Evolutionary conservation across 148 eudicot genomes (phyloP), one percentile per base, ranked within the genome.

Genomic region (Vaccinium corymbosum): DNA sequence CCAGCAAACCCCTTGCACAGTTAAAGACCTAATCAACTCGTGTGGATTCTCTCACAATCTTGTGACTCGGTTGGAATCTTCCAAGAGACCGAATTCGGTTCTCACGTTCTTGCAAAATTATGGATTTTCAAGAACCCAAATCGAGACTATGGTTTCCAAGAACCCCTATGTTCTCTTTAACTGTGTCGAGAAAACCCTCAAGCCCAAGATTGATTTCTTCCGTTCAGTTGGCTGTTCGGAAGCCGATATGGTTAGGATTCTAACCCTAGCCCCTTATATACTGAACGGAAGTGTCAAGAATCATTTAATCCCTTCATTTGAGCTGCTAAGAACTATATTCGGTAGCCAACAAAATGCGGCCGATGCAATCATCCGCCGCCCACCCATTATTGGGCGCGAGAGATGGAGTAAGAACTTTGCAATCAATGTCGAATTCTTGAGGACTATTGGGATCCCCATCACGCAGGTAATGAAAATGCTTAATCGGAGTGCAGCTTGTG

Each of bases 101-200:
- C 22, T 73, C 51, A 38, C 38, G 25, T 7, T 38, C 15, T 73
- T 17, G 50, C 22, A 38, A 27, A 73, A 6, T 8, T 6, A 3
- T 73, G 77, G 77, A 42, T 73, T 73, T 73, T 17, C 77, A 20
- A 9, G 46, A 16, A 73, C 77, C 77, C 71, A 64, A 6, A 22
- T 64, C 32, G n/a, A 64, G 22, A 9, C 19, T 20, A 20, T 64
- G 2, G 71, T 64, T 64, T 64, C 71, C 29, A 22, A 20, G 25
- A 7, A 64, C 3, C 71, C 71, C 25, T 0, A 0, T 17, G n/a
- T 64, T 64, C 71, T 64, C 25, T n/a, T 17, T 64, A 16, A 6
- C 29, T 7, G 29, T 64, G 27, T 22, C 2, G 22, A 64, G 71
- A 64, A 64, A 64, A 64, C 71, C 71, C 22, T 64, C 25, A 64